Evolutionary conservation across 768 basidiomycete species (phyloP), one percentile per base, ranked within the genome.

Genomic region (Cystofilobasidium macerans): DNA sequence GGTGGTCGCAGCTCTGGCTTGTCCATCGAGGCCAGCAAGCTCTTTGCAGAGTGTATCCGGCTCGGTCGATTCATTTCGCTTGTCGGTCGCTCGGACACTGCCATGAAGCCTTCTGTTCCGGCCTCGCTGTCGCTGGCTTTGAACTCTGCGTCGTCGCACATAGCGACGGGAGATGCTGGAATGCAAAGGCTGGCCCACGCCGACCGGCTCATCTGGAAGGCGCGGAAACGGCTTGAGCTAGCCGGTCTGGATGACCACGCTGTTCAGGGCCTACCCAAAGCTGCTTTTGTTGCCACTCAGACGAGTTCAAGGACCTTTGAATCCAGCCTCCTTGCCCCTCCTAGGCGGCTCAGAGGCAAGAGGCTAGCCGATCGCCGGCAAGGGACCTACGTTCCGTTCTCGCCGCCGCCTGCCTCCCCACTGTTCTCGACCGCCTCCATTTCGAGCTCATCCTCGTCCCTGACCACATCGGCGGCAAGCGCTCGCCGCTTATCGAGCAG

Each of bases 171-270:
- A n/a, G n/a, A n/a, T n/a, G n/a, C n/a, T n/a, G n/a, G n/a, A n/a
- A n/a, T n/a, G n/a, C n/a, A n/a, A n/a, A n/a, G n/a, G n/a, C n/a
- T n/a, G n/a, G 40, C 30, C 8, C 64, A 65, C 45, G 45, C 45
- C 32, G 48, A 43, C 26, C 36, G 43, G 2, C 64, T 65, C 45
- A 36, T 65, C 43, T 65, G 64, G 64, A 58, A 65, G 35, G 14
- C 40, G 2, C 57, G 64, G 22, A 56, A 57, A 35, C 57, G 64
- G 36, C 64, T 65, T 28, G 64, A 65, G 57, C 64, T 65, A 0
- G n/a, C 45, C 8, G 57, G 57, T 3, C 28, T 38, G 14, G 6
- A 43, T 11, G 18, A n/a, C 14, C n/a, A 24, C 16, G 64, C 64
- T 9, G 13, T 59, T 45, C 1, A 12, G 0, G 64, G 64, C 14